Base-by-base conservation (phyloP, 106 monocot genomes). In the Iris macrosiphon region DNA sequence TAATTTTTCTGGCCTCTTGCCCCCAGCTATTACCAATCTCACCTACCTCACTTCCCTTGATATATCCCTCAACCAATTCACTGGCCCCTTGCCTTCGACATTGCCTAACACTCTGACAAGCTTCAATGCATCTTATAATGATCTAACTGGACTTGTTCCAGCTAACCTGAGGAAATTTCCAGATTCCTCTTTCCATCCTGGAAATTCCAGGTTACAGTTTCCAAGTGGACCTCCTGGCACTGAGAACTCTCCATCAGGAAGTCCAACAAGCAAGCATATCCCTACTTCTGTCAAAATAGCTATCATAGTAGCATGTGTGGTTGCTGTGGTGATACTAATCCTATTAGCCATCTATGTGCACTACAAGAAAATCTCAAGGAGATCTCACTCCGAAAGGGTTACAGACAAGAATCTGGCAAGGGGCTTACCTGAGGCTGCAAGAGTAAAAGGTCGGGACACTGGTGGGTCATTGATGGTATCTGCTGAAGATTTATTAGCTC, bases 151-250 rank as follows among this genome's bases (percentile, higher is more conserved):
- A 47, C 33, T 72, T 17, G 72, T 96, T 39, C 96, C 96, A 13
- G 45, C 46, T 25, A 96, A 87, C 59, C 74, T 96, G 42, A 74
- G 77, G 66, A 96, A 80, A 67, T 96, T 96, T 45, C 96, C 90
- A 19, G 90, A 96, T 41, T 96, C 96, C 63, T 79, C 90, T 43
- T 96, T 96, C 76, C 90, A 87, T 24, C 96, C 96, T 7, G 96
- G 96, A 61, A 96, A 96, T 64, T 43, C 86, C 4, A 77, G 71
- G 29, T 63, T 96, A 60, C 39, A 57, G 44, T 60, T 65, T 28
- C 96, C 90, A 29, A 39, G 63, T 34, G 72, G 61, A 34, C 31
- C 64, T 31, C 47, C 85, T 39, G 73, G 81, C 42, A 56, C 75
- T 15, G 45, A 34, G 7, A 70, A 19, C 55, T 26, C 70, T 56